Evolutionary conservation across 106 monocot genomes (phyloP), one percentile per base, ranked within the genome.

Genomic region (Dendrobium catenatum): DNA sequence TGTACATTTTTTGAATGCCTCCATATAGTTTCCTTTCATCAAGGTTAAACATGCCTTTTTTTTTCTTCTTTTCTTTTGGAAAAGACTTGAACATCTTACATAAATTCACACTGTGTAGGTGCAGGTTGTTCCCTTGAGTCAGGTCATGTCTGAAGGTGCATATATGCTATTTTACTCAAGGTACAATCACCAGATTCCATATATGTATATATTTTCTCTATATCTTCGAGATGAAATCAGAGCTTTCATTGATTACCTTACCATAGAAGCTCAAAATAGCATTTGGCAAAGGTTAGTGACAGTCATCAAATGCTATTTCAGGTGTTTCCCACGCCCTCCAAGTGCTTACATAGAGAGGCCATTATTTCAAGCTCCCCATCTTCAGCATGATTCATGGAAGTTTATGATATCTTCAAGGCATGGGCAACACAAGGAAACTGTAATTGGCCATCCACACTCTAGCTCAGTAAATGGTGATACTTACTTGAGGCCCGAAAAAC

Each of bases 81-180:
- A 5, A 31, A 19, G 70, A 31, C 33, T 15, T 40, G 27, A 37
- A 3, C 31, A 37, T 37, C 33, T 70, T 70, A 6, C 3, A 9
- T 33, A n/a, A 11, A 9, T 41, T 51, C 51, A 51, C 13, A 4
- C 64, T 42, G 51, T 70, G 61, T 78, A 97, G 97, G 97, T 94
- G 55, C 97, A 97, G 79, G 79, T 77, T 56, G 97, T 94, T 51
- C 82, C 89, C 44, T 79, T 84, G 47, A 92, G 84, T 84, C 92
- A 91, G 66, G 97, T 97, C 15, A 94, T 97, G 97, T 97, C 97
- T 46, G 94, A 97, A 82, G 94, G 94, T 55, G 97, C 97, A 79
- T 97, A 97, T 66, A 97, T 97, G 94, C 80, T 97, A 26, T 97
- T 97, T 81, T 97, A 97, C 81, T 86, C 90, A 1, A 97, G 97